Conservation (phyloP, 805 yeast species). For the Blastobotrys muscicola region DNA sequence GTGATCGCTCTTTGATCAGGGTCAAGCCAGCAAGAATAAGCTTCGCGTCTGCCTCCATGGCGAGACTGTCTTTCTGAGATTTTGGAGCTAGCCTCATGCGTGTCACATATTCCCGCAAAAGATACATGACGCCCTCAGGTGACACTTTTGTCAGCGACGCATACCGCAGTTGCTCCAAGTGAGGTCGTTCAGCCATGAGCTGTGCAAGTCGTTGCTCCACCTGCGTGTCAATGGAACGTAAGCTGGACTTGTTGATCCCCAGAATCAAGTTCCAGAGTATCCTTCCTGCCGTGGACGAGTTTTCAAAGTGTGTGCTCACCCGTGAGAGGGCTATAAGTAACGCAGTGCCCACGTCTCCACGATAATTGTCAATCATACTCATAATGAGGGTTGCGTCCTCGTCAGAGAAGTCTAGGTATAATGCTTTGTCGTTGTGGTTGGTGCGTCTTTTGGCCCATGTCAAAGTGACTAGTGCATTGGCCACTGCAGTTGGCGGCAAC, state of each 20-base stretch:
- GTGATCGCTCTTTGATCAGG: constrained; percentile 18
- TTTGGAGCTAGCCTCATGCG: constrained; percentile 3
- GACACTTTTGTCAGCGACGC: constrained; percentile 21
- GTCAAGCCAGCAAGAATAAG: constrained; percentile 22
- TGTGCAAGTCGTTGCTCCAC: constrained; percentile 9
- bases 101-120: constrained; percentile 12
- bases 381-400: constrained; percentile 10
- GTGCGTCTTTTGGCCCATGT: constrained; percentile 18
- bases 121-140: constrained; percentile 11
- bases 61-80: constrained; percentile 5
- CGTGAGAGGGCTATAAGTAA: constrained; percentile 1
- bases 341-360: constrained; percentile 3
- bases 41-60: constrained; percentile 20
- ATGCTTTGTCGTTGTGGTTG: constrained; percentile 2
- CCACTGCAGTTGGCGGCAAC: constrained; percentile 6
- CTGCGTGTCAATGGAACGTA: background rate
- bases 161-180: constrained; percentile 25
- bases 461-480: constrained; percentile 19
- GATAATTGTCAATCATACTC: constrained; percentile 6
- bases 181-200: constrained; percentile 19
- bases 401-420: constrained; percentile 6
- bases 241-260: constrained; percentile 6
- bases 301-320: background rate
- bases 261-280: constrained; percentile 23
- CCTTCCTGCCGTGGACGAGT: constrained; percentile 9